Base-by-base conservation (phyloP, 2,329 filamentous ascomycete genomes). In the Fusarium sp. region DNA sequence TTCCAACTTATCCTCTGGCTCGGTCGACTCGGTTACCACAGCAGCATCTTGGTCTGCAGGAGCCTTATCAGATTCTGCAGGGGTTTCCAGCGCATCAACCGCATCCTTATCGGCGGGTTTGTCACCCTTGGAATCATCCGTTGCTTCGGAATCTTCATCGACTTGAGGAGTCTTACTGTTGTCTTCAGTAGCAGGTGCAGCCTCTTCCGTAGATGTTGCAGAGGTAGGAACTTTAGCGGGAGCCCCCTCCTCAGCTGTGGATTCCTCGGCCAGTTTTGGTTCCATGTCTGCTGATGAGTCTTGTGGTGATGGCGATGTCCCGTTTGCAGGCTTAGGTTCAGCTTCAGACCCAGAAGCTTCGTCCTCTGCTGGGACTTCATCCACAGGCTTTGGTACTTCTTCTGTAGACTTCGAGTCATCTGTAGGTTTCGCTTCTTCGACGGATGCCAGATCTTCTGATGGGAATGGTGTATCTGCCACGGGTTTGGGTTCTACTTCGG, bases 321-420 rank as follows among this genome's bases (percentile, higher is more conserved):
- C 53, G 14, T 50, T 46, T 25, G 45, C 17, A n/a, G 47, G 31
- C 10, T 61, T 42, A 18, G 23, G n/a, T 13, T 66, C 57, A 18
- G 45, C 25, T 25, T 66, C 45, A 17, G 66, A 15, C 36, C 57
- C 36, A 5, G 21, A 7, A 15, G 58, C 42, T 41, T 63, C 53
- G 46, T 41, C 29, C 21, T 23, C 42, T 23, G 18, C 35, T 36
- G 29, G 18, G 25, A n/a, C 20, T 36, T 59, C 17, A n/a, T n/a
- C 18, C 3, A 18, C 18, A 40, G 33, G 11, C 33, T 57, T 41
- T 40, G 27, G 27, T n/a, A 21, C 37, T n/a, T 25, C 39, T 41
- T 23, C 21, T 40, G 11, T 40, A 43, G 35, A 20, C 15, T 21
- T 23, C 13, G 48, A 17, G 48, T 42, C 48, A 20, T 49, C 55